Percentiles rank a stretch among this genome's conserved stretches.
These are phyloP conservation scores for Macrolepiota fuliginosa DNA, from an alignment of 768 basidiomycete genomes.

Conservation along the genomic window DNA sequence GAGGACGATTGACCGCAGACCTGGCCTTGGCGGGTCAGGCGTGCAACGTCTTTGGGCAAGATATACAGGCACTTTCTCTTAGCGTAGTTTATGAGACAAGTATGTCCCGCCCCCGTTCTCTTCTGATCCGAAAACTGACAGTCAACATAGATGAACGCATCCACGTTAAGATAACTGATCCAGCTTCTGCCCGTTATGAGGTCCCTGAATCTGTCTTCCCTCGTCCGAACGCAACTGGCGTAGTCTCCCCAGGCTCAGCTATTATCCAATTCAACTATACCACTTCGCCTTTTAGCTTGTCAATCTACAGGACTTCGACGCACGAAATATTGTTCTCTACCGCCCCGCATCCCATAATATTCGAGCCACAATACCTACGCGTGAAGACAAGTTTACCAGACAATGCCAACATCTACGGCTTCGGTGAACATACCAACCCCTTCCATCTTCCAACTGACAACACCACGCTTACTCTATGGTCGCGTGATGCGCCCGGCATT, in stretches of 20 bases:
- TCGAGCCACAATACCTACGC: conserved; percentile 75
- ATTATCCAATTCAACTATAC: conserved; percentile 61
- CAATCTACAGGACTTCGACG: conserved; percentile 46
- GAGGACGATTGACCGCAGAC: conserved; percentile 45
- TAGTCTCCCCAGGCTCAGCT: conserved; percentile 28
- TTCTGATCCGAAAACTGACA: not conserved
- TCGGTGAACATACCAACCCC: conserved; percentile 70
- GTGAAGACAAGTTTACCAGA: conserved; percentile 60
- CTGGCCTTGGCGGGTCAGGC: conserved; percentile 45
- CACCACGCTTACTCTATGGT: conserved; percentile 56
- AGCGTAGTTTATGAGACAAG: conserved; percentile 60
- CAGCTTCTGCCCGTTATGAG: conserved; percentile 50
- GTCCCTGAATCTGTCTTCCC: conserved; percentile 63
- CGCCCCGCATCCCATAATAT: conserved; percentile 59
- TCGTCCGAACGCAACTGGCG: conserved; percentile 37
- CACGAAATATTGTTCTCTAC: conserved; percentile 62
- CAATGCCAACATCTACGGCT: conserved; percentile 71
- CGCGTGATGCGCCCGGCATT: conserved; percentile 61
- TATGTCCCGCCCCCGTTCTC: conserved; percentile 15
- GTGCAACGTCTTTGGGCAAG: conserved; percentile 60
- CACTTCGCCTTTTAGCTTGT: conserved; percentile 60
- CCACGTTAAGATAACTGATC: conserved; percentile 62
- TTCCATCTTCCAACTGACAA: conserved; percentile 58
- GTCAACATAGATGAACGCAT: conserved; percentile 46
- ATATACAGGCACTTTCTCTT: conserved; percentile 45